Evolutionary conservation across 129 eudicot species (phyloP).

Genomic region (Logfia minima): DNA sequence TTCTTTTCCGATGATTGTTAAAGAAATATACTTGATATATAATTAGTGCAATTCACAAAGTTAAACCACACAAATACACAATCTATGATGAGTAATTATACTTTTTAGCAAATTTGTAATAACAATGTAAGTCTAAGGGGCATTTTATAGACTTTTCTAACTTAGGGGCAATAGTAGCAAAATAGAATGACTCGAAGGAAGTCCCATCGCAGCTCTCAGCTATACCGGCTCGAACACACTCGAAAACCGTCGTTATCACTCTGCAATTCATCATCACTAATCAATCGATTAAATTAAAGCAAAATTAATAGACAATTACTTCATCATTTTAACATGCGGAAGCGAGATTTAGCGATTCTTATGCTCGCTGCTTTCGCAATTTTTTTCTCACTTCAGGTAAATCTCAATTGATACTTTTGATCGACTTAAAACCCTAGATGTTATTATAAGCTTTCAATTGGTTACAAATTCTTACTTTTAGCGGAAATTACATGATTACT

Average conservation of each 20-base stretch:
- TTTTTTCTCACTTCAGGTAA: conserved; percentile 92
- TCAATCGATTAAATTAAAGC: neutral
- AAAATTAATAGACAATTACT: neutral
- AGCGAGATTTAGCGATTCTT: conserved; percentile 93
- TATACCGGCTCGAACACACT: conserved; percentile 21
- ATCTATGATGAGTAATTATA: too few relatives aligned
- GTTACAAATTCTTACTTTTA: neutral
- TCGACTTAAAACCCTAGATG: conserved; percentile 26
- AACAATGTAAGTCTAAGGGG: neutral
- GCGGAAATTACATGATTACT: conserved; percentile 3
- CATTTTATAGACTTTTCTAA: neutral
- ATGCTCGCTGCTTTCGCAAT: conserved; percentile 95
- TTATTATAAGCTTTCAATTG: neutral
- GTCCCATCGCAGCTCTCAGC: conserved; percentile 17
- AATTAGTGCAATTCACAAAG: neutral
- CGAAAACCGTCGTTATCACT: conserved; percentile 23
- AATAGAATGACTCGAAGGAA: conserved; percentile 1
- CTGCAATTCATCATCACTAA: conserved; percentile 6
- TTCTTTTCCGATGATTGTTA: too few relatives aligned
- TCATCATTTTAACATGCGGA: conserved; percentile 49
- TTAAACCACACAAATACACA: too few relatives aligned
- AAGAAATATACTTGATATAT: too few relatives aligned
- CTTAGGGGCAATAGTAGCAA: neutral
- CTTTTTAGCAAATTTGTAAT: too few relatives aligned
- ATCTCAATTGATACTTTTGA: neutral